Percentiles rank a stretch among this genome's conserved stretches.
phyloP scores from a whole-genome alignment of 352 stramenopile genomes.

The Phytopythium boreale region DNA sequence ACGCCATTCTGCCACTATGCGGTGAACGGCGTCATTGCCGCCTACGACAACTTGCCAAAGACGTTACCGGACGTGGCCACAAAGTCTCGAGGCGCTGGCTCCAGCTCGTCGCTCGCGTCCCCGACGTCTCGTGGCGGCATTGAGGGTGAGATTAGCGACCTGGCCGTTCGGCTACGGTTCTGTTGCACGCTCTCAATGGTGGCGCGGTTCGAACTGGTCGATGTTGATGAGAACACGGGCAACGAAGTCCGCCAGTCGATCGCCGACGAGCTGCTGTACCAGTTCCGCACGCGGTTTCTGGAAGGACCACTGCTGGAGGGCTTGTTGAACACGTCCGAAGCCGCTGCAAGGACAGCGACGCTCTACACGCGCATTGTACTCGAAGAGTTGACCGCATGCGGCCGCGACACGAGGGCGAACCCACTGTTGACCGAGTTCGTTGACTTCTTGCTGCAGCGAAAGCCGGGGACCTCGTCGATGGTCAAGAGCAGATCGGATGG shows the following conservation, averaged over 20 bases:
- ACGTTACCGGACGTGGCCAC: constrained; percentile 31
- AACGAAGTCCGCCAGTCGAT: constrained; percentile 53
- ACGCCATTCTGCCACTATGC: constrained; percentile 88
- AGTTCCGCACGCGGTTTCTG: constrained; percentile 73
- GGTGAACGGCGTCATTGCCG: constrained; percentile 79
- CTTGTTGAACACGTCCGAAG: constrained; percentile 69
- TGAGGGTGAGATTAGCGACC: constrained; percentile 45
- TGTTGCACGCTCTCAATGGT: constrained; percentile 85
- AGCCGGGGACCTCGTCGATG: background rate
- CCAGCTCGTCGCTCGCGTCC: constrained; percentile 17
- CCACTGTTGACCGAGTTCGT: constrained; percentile 74
- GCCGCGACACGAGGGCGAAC: constrained; percentile 65
- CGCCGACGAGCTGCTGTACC: constrained; percentile 64
- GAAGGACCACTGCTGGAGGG: constrained; percentile 63
- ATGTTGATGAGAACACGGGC: constrained; percentile 39
- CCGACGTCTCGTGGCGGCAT: constrained; percentile 23
- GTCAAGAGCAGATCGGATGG: background rate
- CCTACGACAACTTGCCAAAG: constrained; percentile 78
- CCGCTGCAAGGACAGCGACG: constrained; percentile 54
- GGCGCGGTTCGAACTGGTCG: constrained; percentile 60
- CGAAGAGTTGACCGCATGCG: constrained; percentile 74
- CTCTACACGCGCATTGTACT: constrained; percentile 78
- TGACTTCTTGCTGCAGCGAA: constrained; percentile 68
- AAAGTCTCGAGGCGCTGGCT: constrained; percentile 2
- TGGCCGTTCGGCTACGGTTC: constrained; percentile 73